Base-by-base conservation (phyloP, 306 rosid genomes). In the Prinsepia uniflora region DNA sequence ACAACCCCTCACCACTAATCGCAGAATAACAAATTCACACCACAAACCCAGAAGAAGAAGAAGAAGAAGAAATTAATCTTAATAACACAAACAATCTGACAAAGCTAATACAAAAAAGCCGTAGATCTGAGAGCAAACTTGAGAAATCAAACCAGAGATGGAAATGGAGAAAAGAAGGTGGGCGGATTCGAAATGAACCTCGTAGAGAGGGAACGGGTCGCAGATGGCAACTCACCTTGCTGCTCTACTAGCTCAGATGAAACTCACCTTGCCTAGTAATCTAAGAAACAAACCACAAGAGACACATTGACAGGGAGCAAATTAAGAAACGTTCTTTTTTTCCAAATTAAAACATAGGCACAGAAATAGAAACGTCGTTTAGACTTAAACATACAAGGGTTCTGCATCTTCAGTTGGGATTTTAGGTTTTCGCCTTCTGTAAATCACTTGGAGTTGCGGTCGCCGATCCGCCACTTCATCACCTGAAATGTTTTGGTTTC, bases 131-230 rank as follows among this genome's bases (percentile, higher is more conserved):
- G n/a, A n/a, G n/a, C 5, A n/a, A 41, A 62, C 22, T 5, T 17
- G 43, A 30, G 10, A 14, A 49, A 24, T 1, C 4, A 6, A 14
- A 36, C 20, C 18, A 6, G 19, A 19, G 4, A 4, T 6, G 44
- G 36, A 48, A 24, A 65, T 63, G 52, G 15, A 76, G 10, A 18
- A 4, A n/a, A 30, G 57, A 36, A 42, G 68, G 44, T 6, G 42
- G 68, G 43, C 61, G 48, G 48, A 36, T 48, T 52, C 18, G 47
- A 70, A 69, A 11, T 24, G 39, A 71, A 90, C 98, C 98, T 90
- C 76, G 89, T 82, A 30, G 97, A 94, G 52, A 94, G 98, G 41
- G 89, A 72, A 19, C 98, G 95, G 45, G 81, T 91, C 97, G 63
- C 92, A 14, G 84, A 80, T 34, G 72, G 95, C 63, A 94, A 78